A percentile compares a stretch with the other conserved stretches of the same genome.
Conservation (phyloP, 306 rosid genomes). For the Pueraria montana region DNA sequence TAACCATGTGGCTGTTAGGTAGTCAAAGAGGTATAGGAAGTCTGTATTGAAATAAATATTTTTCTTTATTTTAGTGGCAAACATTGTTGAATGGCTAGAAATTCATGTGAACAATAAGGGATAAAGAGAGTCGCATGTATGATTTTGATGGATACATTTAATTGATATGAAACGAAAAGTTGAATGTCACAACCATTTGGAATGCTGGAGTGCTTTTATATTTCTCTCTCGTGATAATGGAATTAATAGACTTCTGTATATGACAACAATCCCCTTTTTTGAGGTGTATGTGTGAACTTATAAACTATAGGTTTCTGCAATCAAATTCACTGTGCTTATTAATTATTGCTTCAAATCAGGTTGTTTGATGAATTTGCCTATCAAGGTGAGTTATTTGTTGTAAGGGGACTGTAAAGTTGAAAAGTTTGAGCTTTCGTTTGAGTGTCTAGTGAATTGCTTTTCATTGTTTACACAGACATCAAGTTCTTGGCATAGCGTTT, state of each 20-base stretch:
- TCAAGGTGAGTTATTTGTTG: background rate
- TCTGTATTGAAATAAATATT: conserved; percentile 15
- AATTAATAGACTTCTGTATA: too few relatives aligned
- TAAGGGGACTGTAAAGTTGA: background rate
- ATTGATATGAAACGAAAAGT: conserved; percentile 4
- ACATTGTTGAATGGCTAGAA: background rate
- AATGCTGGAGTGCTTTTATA: too few relatives aligned
- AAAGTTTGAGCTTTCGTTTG: background rate
- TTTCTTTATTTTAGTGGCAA: background rate
- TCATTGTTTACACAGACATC: background rate
- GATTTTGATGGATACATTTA: background rate
- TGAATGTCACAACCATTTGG: background rate
- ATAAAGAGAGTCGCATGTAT: background rate
- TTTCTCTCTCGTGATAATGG: too few relatives aligned
- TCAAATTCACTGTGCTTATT: conserved; percentile 7
- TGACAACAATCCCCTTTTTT: background rate
- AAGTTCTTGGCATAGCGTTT: background rate
- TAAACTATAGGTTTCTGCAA: background rate
- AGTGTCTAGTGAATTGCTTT: background rate
- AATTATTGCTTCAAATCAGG: background rate
- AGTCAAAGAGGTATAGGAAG: background rate
- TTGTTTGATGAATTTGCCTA: background rate
- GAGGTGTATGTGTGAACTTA: background rate
- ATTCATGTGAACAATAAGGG: background rate
- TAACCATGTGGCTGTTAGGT: background rate